These are phyloP conservation scores for Euphrasia confusa DNA, from an alignment of 257 asterid genomes.

Conservation along the genomic window DNA sequence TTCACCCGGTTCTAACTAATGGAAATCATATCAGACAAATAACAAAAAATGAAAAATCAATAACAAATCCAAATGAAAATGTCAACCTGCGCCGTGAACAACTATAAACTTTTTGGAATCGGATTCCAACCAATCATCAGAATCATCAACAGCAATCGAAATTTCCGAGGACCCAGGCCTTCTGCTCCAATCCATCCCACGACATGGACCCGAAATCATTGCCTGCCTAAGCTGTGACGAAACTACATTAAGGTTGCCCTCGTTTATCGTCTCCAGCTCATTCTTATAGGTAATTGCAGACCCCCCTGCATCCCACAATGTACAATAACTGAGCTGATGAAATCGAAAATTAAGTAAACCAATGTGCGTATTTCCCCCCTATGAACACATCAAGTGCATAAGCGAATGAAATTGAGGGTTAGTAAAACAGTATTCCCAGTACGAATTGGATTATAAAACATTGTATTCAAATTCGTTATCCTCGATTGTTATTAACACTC, in stretches of 20 bases:
- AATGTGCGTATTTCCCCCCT: too few relatives aligned
- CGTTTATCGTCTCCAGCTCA: conserved; percentile 73
- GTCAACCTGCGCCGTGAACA: conserved; percentile 96
- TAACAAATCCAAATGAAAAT: conserved; percentile 12
- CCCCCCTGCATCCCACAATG: conserved; percentile 54
- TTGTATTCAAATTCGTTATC: not conserved
- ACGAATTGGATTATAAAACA: not conserved
- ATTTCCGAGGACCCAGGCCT: conserved; percentile 53
- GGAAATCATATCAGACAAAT: conserved; percentile 5
- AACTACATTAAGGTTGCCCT: conserved; percentile 52
- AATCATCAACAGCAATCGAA: conserved; percentile 34
- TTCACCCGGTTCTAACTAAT: not conserved
- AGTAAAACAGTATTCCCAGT: not conserved
- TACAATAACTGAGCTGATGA: not conserved
- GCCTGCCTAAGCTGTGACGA: conserved; percentile 74
- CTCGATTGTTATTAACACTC: not conserved
- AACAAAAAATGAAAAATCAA: not conserved
- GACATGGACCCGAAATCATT: conserved; percentile 45
- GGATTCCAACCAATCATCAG: conserved; percentile 34
- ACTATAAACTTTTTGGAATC: conserved; percentile 54
- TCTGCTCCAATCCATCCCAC: conserved; percentile 96
- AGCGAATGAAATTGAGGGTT: conserved; percentile 7
- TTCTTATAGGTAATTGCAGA: conserved; percentile 86
- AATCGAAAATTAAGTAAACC: conserved; percentile 6
- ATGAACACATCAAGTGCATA: not conserved